Evolutionary conservation across 2,329 filamentous ascomycete species (phyloP), one percentile per base, ranked within the genome.

Genomic region (Verticillium alfalfae): DNA sequence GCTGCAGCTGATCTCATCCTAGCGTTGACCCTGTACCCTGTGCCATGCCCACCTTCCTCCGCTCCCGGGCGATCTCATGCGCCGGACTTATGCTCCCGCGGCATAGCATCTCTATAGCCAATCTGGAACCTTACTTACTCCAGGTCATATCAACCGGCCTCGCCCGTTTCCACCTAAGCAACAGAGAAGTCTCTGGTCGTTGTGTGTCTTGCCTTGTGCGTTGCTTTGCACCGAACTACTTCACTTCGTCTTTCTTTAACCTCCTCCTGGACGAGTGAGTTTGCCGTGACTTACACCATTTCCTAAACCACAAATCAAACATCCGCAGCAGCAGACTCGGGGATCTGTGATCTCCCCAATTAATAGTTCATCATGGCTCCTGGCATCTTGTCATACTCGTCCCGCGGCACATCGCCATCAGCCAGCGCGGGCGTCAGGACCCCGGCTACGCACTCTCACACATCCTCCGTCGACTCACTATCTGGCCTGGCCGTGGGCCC

Each of bases 371-470:
- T 49, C 57, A 66, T 66, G 67, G 65, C 62, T 60, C 61, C 64
- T 54, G 58, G 60, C 61, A 52, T 62, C 55, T 39, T 63, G 52
- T 66, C 60, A 49, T 60, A 66, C 56, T 67, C 64, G 52, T 67
- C 65, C 12, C 60, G 61, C 18, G 64, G 59, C 56, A 66, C 65
- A 37, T 67, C 65, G 34, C 64, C 65, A 41, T 62, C 64, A 18
- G 60, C 63, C 34, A 67, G 65, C 54, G 64, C 65, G 22, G 65
- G 65, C 15, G 59, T 64, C 41, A 64, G 62, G 61, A 66, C 63
- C 26, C 65, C 64, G 34, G 60, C 63, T 41, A 62, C 62, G 7
- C 62, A 65, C 60, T 65, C 63, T 36, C 62, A 65, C 41, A 65
- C 63, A 57, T 62, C 62, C 31, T 57, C 55, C 15, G 63, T 62